These are phyloP conservation scores for Chrysosporium queenslandicum DNA, from an alignment of 2,329 filamentous ascomycete genomes.

Conservation along the genomic window DNA sequence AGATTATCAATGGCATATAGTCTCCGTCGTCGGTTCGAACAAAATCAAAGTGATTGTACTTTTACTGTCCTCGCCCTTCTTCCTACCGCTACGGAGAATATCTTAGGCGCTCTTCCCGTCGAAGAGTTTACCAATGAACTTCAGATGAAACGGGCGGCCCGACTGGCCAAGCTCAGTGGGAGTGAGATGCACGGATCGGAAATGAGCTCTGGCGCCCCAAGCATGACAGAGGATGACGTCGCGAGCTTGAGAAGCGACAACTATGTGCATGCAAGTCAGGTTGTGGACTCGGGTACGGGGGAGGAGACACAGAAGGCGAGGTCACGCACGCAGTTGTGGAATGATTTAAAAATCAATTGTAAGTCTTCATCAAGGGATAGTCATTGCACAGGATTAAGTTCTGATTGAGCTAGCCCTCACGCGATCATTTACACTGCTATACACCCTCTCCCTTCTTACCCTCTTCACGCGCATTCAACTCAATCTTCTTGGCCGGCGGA, in stretches of 20 bases:
- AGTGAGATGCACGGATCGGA: conserved; percentile 51
- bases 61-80: conserved; percentile 94
- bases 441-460: conserved; percentile 78
- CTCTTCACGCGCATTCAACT: conserved; percentile 91
- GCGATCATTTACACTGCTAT: conserved; percentile 80
- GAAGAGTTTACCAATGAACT: conserved; percentile 89
- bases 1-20: conserved; percentile 41
- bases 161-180: conserved; percentile 48
- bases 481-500: conserved; percentile 88
- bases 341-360: conserved; percentile 94
- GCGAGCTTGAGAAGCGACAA: conserved; percentile 73
- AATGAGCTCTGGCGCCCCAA: conserved; percentile 49
- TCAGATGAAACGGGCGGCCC: conserved; percentile 79
- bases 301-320: conserved; percentile 45
- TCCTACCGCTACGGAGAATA: conserved; percentile 80
- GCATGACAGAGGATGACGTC: conserved; percentile 71
- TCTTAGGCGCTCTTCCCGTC: conserved; percentile 77
- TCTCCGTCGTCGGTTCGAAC: conserved; percentile 88
- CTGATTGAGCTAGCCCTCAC: conserved; percentile 59
- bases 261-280: conserved; percentile 72
- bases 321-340: conserved; percentile 90
- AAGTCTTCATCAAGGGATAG: conserved; percentile 31
- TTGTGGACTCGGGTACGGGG: conserved; percentile 48
- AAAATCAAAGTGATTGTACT: conserved; percentile 98
- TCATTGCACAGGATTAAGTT: background rate